Percentiles rank a stretch among this genome's conserved stretches.
Evolutionary conservation across 75 land plant species (phyloP).

Genomic region (Selaginella moellendorffii): DNA sequence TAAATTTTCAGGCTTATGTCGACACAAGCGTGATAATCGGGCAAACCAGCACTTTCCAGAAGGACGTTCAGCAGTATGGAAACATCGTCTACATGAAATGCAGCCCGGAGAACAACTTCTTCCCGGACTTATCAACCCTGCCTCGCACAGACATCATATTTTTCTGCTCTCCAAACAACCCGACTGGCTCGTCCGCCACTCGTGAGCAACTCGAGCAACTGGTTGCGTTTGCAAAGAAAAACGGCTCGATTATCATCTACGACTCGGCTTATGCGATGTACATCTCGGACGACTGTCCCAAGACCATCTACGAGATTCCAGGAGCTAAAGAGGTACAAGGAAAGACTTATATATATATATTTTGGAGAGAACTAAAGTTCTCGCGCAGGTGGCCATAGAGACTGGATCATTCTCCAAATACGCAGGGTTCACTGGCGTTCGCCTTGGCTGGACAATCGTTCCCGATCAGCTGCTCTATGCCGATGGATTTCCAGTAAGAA

Average conservation of each 20-base stretch:
- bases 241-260: conserved; percentile 72
- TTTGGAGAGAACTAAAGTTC: background rate
- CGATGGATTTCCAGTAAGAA: conserved; percentile 72
- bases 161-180: conserved; percentile 92
- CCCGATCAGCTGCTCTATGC: conserved; percentile 71
- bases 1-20: conserved; percentile 58
- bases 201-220: conserved; percentile 43
- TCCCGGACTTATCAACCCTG: conserved; percentile 42
- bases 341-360: background rate
- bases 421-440: conserved; percentile 94
- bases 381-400: conserved; percentile 78
- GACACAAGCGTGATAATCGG: conserved; percentile 82
- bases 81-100: conserved; percentile 70
- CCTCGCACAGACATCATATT: conserved; percentile 60
- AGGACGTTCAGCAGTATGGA: conserved; percentile 38
- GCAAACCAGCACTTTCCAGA: conserved; percentile 38
- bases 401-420: conserved; percentile 80
- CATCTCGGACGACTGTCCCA: conserved; percentile 60
- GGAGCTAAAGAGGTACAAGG: conserved; percentile 62
- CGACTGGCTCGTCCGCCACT: conserved; percentile 66
- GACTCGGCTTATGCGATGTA: conserved; percentile 78
- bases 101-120: conserved; percentile 51
- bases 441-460: conserved; percentile 86
- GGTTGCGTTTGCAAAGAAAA: conserved; percentile 60
- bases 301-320: conserved; percentile 75